Base-by-base conservation (phyloP, 805 yeast species). In the Wickerhamomyces canadensis region DNA sequence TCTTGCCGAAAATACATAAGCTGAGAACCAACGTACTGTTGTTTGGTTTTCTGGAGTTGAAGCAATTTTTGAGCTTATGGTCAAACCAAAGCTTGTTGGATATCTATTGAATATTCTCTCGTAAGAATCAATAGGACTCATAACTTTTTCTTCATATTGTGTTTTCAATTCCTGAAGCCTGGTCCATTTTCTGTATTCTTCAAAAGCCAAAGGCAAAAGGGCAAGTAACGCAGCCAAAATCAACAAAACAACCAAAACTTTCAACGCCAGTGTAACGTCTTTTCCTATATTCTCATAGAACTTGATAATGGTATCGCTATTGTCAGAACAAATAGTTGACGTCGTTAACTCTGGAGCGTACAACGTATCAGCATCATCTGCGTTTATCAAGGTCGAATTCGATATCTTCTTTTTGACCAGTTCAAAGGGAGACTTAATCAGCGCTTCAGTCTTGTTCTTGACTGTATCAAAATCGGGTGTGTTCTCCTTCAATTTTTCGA, bases 391-490 rank as follows among this genome's bases (percentile, higher is more conserved):
- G 2, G 66, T 52, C 0, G 56, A 39, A 38, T 65, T 57, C 1
- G 64, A 55, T 1, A 82, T 52, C 34, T 67, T 61, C 2, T 53
- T 43, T 29, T 69, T 64, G 3, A 83, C 56, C 11, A 52, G 41
- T 1, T 68, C 67, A 50, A 87, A 84, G 0, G 96, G 96, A 2
- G 47, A 51, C 3, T 70, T 60, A 8, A 91, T 68, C 27, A 78
- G 47, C 0, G 53, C 38, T 30, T 75, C 68, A 0, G 93, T 78
- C 16, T 70, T 68, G 41, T 78, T 74, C 51, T 78, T 72, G 4
- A 86, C 79, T 7, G 70, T 68, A 3, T 72, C 74, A 55, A 86
- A 86, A 42, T 76, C 72, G 0, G 94, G 95, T 1, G 83, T 61
- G 3, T 74, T 64, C 1, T 62, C 58, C 16, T 72, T 62, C 29